Evolutionary conservation across 495 filamentous ascomycete species (phyloP).

Genomic region (Podospora comata): DNA sequence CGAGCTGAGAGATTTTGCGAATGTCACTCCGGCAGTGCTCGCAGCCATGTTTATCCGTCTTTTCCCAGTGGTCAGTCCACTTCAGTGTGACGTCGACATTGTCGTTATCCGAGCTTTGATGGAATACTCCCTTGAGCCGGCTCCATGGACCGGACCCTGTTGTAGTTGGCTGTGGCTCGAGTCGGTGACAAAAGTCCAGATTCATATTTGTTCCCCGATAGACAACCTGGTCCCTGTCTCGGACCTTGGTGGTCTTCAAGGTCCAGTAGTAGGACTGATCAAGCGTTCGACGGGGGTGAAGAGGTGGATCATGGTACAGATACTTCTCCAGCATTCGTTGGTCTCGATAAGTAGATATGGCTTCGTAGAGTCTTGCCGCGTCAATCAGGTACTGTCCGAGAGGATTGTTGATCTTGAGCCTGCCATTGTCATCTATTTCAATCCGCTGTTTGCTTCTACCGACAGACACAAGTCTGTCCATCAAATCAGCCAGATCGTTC

Average conservation of each 20-base stretch:
- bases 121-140: not conserved
- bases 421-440: slow-evolving; percentile 23
- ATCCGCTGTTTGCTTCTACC: not conserved
- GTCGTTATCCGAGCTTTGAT: slow-evolving; percentile 5
- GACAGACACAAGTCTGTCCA: not conserved
- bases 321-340: slow-evolving; percentile 59
- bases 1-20: slow-evolving; percentile 53
- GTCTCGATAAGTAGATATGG: slow-evolving; percentile 47
- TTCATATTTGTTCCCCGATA: slow-evolving; percentile 48
- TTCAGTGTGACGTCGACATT: not conserved
- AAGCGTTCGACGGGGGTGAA: slow-evolving; percentile 67
- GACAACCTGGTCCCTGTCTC: slow-evolving; percentile 68
- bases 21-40: slow-evolving; percentile 35
- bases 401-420: slow-evolving; percentile 31
- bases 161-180: not conserved
- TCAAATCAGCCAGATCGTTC: not conserved
- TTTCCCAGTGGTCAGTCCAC: slow-evolving; percentile 23
- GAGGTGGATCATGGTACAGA: slow-evolving; percentile 51
- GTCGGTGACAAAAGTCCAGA: slow-evolving; percentile 4
- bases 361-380: slow-evolving; percentile 39
- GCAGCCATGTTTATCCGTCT: slow-evolving; percentile 20
- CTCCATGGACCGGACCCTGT: not conserved
- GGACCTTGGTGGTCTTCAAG: slow-evolving; percentile 54
- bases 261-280: slow-evolving; percentile 68
- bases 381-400: slow-evolving; percentile 38